A percentile compares a stretch with the other conserved stretches of the same genome.
These are phyloP conservation scores for Nemania diffusa DNA, from an alignment of 2,329 filamentous ascomycete species.

Conservation along the genomic window DNA sequence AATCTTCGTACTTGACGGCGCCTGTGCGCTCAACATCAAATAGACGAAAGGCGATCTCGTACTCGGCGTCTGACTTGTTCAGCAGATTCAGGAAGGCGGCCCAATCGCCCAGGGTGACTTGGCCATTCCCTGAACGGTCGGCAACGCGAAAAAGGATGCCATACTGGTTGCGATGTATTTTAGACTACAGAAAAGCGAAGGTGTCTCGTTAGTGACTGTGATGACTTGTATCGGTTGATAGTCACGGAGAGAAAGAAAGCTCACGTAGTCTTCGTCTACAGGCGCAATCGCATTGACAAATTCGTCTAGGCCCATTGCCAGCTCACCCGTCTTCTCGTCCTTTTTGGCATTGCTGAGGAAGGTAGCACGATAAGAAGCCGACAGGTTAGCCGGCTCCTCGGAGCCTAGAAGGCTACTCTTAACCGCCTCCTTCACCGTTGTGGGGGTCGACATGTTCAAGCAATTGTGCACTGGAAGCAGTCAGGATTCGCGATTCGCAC, in stretches of 20 bases:
- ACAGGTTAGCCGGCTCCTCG: conserved; percentile 69
- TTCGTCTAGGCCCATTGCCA: conserved; percentile 83
- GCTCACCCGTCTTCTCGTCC: conserved; percentile 79
- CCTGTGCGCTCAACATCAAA: conserved; percentile 90
- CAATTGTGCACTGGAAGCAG: conserved; percentile 18
- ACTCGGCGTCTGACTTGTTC: conserved; percentile 94
- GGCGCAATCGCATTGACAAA: conserved; percentile 94
- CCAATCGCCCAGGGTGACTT: conserved; percentile 86
- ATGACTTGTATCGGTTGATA: neutral
- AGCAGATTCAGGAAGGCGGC: conserved; percentile 93
- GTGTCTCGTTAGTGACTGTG: conserved; percentile 13
- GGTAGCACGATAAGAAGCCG: conserved; percentile 77
- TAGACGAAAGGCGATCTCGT: conserved; percentile 96
- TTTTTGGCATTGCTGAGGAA: conserved; percentile 82
- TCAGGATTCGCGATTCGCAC: conserved; percentile 4
- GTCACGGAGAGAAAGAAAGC: conserved; percentile 51
- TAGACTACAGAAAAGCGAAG: conserved; percentile 72
- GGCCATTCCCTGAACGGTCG: conserved; percentile 79
- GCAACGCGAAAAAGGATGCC: conserved; percentile 92
- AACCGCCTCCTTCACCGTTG: conserved; percentile 73
- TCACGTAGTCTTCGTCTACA: conserved; percentile 87
- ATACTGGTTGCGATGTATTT: conserved; percentile 96
- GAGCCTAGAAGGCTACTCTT: conserved; percentile 82
- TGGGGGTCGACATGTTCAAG: conserved; percentile 55
- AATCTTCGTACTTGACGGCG: conserved; percentile 87